Percentiles rank a stretch among this genome's conserved stretches.
phyloP scores from a whole-genome alignment of 2,329 filamentous ascomycete genomes.

The Cadophora sp. region DNA sequence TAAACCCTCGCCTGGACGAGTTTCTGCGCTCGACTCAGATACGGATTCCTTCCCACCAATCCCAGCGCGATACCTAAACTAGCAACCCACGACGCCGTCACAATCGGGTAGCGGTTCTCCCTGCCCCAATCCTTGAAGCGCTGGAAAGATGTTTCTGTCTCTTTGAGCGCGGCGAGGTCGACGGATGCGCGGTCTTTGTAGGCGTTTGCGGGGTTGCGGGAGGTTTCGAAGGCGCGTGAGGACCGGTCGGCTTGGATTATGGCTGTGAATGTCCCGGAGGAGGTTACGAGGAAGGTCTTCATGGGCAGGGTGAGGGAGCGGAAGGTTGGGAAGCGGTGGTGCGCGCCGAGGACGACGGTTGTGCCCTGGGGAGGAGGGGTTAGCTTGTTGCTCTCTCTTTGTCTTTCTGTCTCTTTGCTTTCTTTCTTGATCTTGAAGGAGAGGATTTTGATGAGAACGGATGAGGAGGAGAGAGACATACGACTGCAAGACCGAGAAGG shows the following conservation, averaged over 20 bases:
- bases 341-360: conserved; percentile 70
- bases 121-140: conserved; percentile 75
- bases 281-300: conserved; percentile 88
- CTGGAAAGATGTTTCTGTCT: conserved; percentile 59
- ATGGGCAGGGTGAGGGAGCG: conserved; percentile 85
- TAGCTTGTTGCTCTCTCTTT: conserved; percentile 7
- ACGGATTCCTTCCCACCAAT: conserved; percentile 68
- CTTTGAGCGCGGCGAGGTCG: conserved; percentile 31
- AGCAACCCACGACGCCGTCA: conserved; percentile 70
- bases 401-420: neutral
- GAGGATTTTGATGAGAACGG: conserved; percentile 5
- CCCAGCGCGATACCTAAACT: conserved; percentile 68
- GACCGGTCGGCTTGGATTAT: conserved; percentile 85
- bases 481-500: conserved; percentile 68
- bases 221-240: conserved; percentile 73
- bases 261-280: conserved; percentile 80
- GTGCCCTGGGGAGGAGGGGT: conserved; percentile 34
- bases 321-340: conserved; percentile 76
- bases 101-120: conserved; percentile 71
- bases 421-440: neutral
- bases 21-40: conserved; percentile 69
- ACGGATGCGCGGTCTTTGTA: conserved; percentile 42
- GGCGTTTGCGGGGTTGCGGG: conserved; percentile 48
- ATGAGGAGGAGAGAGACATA: conserved; percentile 56
- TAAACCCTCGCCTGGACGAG: conserved; percentile 79